Evolutionary conservation across 257 asterid species (phyloP).

Genomic region (Fraxinus pennsylvanica): DNA sequence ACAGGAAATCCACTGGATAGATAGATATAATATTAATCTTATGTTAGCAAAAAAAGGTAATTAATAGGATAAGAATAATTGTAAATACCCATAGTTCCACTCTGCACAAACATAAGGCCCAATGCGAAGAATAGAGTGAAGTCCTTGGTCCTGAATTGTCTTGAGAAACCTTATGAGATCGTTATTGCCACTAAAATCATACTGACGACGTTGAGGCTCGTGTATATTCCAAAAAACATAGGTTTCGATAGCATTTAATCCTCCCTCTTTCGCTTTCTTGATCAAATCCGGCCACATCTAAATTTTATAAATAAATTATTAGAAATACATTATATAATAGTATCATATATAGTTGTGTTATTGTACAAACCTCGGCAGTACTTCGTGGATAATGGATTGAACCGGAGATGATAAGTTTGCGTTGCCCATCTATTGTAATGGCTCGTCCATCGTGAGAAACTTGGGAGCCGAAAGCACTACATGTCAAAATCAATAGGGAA

Average conservation of each 20-base stretch:
- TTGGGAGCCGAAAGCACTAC: slow-evolving; percentile 11
- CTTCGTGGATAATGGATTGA: slow-evolving; percentile 84
- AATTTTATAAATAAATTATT: background rate
- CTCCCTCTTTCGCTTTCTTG: slow-evolving; percentile 69
- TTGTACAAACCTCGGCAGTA: slow-evolving; percentile 43
- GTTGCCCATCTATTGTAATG: slow-evolving; percentile 54
- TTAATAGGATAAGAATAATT: background rate
- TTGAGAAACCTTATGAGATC: slow-evolving; percentile 67
- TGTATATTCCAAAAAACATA: slow-evolving; percentile 86
- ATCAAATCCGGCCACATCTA: slow-evolving; percentile 91
- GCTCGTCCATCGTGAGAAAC: slow-evolving; percentile 69
- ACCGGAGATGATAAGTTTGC: slow-evolving; percentile 58
- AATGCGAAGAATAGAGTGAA: slow-evolving; percentile 64
- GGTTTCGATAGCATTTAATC: slow-evolving; percentile 75
- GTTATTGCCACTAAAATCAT: slow-evolving; percentile 62
- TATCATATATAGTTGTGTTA: too few species aligned
- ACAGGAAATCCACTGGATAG: slow-evolving; percentile 66
- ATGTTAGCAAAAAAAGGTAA: background rate
- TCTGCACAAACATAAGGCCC: slow-evolving; percentile 92
- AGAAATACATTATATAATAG: background rate
- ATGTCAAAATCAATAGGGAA: background rate
- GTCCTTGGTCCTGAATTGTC: slow-evolving; percentile 56
- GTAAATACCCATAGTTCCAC: slow-evolving; percentile 71
- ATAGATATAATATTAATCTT: background rate
- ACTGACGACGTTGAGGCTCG: slow-evolving; percentile 62